phyloP scores from a whole-genome alignment of 1,284 basidiomycete genomes.

The Ceratobasidium sp. region DNA sequence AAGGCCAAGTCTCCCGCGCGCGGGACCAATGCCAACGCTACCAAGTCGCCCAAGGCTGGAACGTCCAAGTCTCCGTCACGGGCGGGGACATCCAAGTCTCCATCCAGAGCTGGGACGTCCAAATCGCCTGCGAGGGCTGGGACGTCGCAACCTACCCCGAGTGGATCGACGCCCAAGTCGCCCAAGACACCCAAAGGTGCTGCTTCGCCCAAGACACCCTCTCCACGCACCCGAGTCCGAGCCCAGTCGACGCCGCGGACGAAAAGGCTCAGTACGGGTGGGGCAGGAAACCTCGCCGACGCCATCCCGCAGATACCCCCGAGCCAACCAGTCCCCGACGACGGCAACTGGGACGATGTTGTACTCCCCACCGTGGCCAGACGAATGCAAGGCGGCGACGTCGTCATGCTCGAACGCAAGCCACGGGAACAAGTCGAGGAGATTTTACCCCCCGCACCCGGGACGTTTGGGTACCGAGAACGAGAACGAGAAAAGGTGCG shows the following conservation, averaged over 20 bases:
- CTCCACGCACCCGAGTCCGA: constrained; percentile 1
- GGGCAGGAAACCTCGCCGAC: constrained; percentile 38
- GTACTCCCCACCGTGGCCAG: constrained; percentile 78
- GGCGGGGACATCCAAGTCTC: not conserved
- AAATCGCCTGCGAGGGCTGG: constrained; percentile 5
- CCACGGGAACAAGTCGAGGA: constrained; percentile 64
- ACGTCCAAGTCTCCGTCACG: constrained; percentile 8
- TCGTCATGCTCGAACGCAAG: constrained; percentile 50
- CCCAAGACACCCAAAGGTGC: constrained; percentile 2
- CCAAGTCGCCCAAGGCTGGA: too few species aligned
- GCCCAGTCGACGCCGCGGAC: constrained; percentile 30
- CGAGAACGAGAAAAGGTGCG: not conserved
- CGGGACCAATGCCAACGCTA: constrained; percentile 2
- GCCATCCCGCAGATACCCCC: constrained; percentile 39
- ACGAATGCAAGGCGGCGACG: constrained; percentile 63
- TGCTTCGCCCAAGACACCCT: not conserved
- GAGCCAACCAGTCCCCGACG: constrained; percentile 46
- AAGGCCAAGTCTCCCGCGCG: constrained; percentile 17
- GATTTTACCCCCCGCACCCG: constrained; percentile 58
- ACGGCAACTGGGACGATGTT: constrained; percentile 55
- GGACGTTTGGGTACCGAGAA: constrained; percentile 75
- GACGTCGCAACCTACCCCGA: constrained; percentile 5
- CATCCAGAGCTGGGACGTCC: constrained; percentile 7
- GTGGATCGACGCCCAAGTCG: constrained; percentile 3
- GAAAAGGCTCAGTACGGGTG: constrained; percentile 20